Evolutionary conservation across 164 flowering plant species (phyloP).

Genomic region (Vitis rotundifolia): DNA sequence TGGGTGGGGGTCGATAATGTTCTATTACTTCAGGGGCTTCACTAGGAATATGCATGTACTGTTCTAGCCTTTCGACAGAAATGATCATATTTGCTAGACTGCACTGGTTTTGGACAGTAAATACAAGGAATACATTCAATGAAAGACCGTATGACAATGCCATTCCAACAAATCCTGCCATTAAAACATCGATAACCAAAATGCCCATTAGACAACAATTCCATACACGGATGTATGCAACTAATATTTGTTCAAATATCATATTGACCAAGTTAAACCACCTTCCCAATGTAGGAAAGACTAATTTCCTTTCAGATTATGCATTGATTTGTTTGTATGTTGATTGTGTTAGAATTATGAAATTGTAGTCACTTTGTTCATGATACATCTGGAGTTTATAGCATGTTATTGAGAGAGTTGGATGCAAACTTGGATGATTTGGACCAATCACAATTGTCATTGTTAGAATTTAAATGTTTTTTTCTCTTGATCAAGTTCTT

Average conservation of each 20-base stretch:
- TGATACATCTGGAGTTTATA: no score
- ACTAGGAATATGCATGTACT: constrained; percentile 69
- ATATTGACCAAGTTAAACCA: no score
- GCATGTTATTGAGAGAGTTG: no score
- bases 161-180: constrained; percentile 77
- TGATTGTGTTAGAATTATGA: no score
- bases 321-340: no score
- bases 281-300: no score
- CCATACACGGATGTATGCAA: neutral
- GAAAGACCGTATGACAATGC: constrained; percentile 82
- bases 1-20: constrained; percentile 37
- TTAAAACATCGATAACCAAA: neutral
- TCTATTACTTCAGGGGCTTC: constrained; percentile 63
- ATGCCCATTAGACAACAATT: neutral
- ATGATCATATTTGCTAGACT: constrained; percentile 52
- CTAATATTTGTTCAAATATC: neutral
- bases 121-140: constrained; percentile 49
- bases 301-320: no score
- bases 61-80: constrained; percentile 74
- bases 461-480: no score
- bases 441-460: no score
- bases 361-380: no score
- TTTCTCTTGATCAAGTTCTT: no score
- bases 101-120: constrained; percentile 57
- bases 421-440: no score